Evolutionary conservation across 805 yeast genomes (phyloP).

Genomic region (Metschnikowia rubicola): DNA sequence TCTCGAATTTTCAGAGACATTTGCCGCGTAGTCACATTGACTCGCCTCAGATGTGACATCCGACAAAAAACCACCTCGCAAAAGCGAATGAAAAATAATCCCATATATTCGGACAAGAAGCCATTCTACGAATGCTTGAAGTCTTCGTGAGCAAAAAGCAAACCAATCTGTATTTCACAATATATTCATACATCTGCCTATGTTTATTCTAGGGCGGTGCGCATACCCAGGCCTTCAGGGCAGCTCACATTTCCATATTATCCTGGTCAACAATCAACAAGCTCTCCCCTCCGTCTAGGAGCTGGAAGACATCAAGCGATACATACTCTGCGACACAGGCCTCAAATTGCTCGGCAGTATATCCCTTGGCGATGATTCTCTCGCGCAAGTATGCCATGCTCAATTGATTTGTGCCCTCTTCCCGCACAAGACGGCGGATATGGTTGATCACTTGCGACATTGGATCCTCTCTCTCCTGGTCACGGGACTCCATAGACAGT

Average conservation of each 20-base stretch:
- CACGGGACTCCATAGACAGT: slow-evolving; percentile 64
- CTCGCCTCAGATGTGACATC: too few relatives aligned
- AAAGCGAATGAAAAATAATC: too few relatives aligned
- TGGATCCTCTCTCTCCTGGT: slow-evolving; percentile 54
- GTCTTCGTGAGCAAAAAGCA: too few relatives aligned
- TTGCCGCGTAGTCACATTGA: too few relatives aligned
- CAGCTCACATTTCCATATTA: slow-evolving; percentile 19
- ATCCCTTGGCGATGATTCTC: slow-evolving; percentile 75
- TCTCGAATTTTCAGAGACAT: too few relatives aligned
- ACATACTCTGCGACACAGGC: slow-evolving; percentile 75
- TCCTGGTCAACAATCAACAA: slow-evolving; percentile 48
- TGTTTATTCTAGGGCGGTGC: too few relatives aligned
- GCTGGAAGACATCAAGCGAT: slow-evolving; percentile 70
- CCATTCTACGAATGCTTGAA: too few relatives aligned
- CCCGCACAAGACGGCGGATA: slow-evolving; percentile 47
- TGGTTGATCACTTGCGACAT: slow-evolving; percentile 52
- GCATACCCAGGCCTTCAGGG: too few relatives aligned
- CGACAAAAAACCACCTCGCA: too few relatives aligned
- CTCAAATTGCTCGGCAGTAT: slow-evolving; percentile 71
- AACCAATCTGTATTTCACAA: too few relatives aligned
- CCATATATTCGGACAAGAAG: too few relatives aligned
- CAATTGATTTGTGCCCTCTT: slow-evolving; percentile 24
- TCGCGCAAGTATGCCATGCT: slow-evolving; percentile 51
- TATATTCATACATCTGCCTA: too few relatives aligned
- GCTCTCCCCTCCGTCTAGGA: slow-evolving; percentile 64